Conservation (phyloP, 441 rosid genomes). For the Populus tomentosa region DNA sequence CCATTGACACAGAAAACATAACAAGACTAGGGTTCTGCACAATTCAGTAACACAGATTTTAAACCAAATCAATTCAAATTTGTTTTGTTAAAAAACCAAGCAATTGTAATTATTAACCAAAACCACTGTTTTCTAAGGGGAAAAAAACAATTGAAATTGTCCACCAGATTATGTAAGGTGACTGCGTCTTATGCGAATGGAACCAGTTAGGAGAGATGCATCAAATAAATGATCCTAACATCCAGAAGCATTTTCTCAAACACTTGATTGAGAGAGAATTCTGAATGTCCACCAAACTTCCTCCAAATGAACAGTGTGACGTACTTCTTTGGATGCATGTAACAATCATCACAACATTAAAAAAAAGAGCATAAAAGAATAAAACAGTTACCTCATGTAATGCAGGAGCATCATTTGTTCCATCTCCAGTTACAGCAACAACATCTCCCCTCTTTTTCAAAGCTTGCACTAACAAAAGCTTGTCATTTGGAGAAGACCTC, state of each 20-base stretch:
- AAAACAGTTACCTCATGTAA: constrained; percentile 68
- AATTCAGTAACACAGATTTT: too few relatives aligned
- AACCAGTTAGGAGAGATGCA: too few relatives aligned
- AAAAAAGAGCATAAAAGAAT: background rate
- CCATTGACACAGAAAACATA: background rate
- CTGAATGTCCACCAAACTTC: background rate
- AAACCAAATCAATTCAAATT: background rate
- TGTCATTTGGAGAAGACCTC: constrained; percentile 92
- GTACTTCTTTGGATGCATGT: background rate
- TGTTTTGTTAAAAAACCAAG: too few relatives aligned
- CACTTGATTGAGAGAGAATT: background rate
- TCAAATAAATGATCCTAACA: too few relatives aligned
- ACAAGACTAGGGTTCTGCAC: background rate
- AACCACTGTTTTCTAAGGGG: background rate
- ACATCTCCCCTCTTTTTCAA: constrained; percentile 76
- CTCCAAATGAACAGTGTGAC: background rate
- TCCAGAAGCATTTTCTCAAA: background rate
- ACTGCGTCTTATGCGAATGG: background rate
- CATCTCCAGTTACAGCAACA: constrained; percentile 98
- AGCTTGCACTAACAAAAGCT: constrained; percentile 91
- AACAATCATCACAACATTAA: background rate
- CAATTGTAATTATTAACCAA: background rate
- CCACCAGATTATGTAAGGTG: background rate
- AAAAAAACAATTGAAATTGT: background rate
- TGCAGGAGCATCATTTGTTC: constrained; percentile 99